Conservation (phyloP, 2,329 filamentous ascomycete species). For the Orbilia ellipsospora region DNA sequence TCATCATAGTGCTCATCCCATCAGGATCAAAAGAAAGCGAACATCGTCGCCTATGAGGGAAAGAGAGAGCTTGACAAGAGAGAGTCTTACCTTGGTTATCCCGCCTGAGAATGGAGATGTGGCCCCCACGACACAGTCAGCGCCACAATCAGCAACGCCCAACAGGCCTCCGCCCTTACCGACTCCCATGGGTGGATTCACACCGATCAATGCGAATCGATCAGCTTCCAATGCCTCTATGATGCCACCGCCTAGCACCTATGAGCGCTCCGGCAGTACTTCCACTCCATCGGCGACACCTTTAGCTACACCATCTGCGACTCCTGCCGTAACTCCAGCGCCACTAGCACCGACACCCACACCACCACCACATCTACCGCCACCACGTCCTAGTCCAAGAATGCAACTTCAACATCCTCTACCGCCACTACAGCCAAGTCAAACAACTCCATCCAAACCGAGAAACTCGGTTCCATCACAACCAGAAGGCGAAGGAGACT, state of each 20-base stretch:
- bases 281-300: neutral
- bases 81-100: constrained; percentile 31
- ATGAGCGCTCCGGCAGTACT: neutral
- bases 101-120: constrained; percentile 10
- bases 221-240: constrained; percentile 12
- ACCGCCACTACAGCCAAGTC: neutral
- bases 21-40: constrained; percentile 36
- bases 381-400: neutral
- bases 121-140: neutral
- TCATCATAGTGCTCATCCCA: constrained; percentile 15
- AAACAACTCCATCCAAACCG: neutral
- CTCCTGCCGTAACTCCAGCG: neutral
- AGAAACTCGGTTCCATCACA: neutral
- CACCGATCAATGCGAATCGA: constrained; percentile 40
- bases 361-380: neutral
- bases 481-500: constrained; percentile 26
- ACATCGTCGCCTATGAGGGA: constrained; percentile 22
- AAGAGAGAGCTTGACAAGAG: neutral
- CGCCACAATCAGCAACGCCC: constrained; percentile 1
- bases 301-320: neutral
- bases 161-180: neutral
- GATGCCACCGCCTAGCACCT: constrained; percentile 2
- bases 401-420: neutral
- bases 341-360: neutral
- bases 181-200: constrained; percentile 24